A percentile compares a stretch with the other conserved stretches of the same genome.
Conservation (phyloP, 495 filamentous ascomycete genomes). For the Aspergillus mulundensis region DNA sequence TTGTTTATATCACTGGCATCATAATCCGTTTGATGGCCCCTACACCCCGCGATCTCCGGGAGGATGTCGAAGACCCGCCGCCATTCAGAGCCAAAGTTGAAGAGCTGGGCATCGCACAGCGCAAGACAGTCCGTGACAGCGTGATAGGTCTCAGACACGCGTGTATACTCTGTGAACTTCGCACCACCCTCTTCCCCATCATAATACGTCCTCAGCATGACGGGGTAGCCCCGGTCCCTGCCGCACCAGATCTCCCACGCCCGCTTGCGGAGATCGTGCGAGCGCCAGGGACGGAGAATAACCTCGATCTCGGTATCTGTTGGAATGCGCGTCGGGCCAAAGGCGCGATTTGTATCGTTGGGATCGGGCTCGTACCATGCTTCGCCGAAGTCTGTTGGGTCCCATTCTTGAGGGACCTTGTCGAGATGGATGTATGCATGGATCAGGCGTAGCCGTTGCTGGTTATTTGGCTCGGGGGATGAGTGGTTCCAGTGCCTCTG, state of each 20-base stretch:
- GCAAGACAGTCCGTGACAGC: too few species aligned
- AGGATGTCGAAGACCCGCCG: too few species aligned
- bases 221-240: background rate
- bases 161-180: background rate
- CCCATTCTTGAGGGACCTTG: slow-evolving; percentile 8
- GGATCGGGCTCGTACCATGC: background rate
- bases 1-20: background rate
- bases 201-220: slow-evolving; percentile 17
- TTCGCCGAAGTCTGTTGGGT: background rate
- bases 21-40: too few species aligned
- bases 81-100: too few species aligned
- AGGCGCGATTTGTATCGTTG: too few species aligned
- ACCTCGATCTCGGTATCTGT: slow-evolving; percentile 10
- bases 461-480: too few species aligned
- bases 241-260: slow-evolving; percentile 10
- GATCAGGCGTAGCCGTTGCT: too few species aligned
- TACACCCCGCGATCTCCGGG: too few species aligned
- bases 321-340: background rate
- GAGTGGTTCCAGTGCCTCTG: too few species aligned
- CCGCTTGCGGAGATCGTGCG: slow-evolving; percentile 8
- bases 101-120: too few species aligned
- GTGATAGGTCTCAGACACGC: too few species aligned
- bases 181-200: slow-evolving; percentile 7
- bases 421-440: slow-evolving; percentile 12
- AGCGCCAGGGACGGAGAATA: slow-evolving; percentile 17